Conservation (phyloP, 1,139 yeast genomes). For the Sugiyamaella paludigena region DNA sequence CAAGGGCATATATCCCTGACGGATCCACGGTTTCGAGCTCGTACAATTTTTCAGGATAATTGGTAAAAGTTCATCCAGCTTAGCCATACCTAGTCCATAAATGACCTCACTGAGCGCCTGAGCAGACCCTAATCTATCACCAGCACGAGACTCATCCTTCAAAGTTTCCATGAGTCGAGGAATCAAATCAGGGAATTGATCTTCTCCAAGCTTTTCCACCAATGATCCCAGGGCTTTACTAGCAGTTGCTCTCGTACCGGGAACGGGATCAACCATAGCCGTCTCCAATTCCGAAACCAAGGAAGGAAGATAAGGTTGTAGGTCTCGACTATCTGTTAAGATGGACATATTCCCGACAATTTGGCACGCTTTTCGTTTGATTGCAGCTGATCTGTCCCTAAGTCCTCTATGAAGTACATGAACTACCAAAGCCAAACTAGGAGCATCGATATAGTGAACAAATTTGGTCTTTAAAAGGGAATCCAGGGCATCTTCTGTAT, state of each 20-base stretch:
- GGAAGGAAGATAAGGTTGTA: constrained; percentile 75
- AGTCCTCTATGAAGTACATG: constrained; percentile 95
- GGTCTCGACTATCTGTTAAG: constrained; percentile 82
- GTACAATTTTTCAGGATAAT: constrained; percentile 70
- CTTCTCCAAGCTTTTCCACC: constrained; percentile 95
- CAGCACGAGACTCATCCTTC: constrained; percentile 75
- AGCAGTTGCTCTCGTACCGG: constrained; percentile 95
- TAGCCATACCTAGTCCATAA: constrained; percentile 82
- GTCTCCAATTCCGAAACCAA: constrained; percentile 79
- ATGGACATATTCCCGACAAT: constrained; percentile 99
- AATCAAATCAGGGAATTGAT: constrained; percentile 87
- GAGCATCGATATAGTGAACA: constrained; percentile 97
- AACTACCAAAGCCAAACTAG: constrained; percentile 89
- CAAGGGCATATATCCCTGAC: constrained; percentile 93
- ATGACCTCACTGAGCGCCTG: constrained; percentile 95
- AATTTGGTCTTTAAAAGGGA: constrained; percentile 86
- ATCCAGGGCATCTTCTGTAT: constrained; percentile 86
- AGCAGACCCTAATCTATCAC: constrained; percentile 95
- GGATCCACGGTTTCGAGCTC: constrained; percentile 62
- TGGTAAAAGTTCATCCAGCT: constrained; percentile 87
- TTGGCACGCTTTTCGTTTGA: constrained; percentile 93
- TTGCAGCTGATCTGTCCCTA: constrained; percentile 87
- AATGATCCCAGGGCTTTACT: constrained; percentile 95
- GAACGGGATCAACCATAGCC: constrained; percentile 99
- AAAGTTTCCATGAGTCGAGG: constrained; percentile 75